Conservation (phyloP, 768 basidiomycete genomes). For the Amanita exitialis region DNA sequence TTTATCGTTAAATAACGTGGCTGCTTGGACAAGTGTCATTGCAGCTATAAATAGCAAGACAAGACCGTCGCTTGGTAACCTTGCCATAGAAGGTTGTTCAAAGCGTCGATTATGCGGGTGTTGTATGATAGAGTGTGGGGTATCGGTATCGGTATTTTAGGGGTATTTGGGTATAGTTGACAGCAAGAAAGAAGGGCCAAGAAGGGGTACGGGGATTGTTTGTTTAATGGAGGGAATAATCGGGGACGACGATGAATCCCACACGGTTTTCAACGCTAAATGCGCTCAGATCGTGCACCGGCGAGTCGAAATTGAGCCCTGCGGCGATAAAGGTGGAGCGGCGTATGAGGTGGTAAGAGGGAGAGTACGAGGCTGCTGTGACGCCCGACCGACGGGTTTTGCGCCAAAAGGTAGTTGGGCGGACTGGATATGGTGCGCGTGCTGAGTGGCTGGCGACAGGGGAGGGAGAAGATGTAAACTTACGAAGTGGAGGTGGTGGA, state of each 20-base stretch:
- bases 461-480: conserved; percentile 17
- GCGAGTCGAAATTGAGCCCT: conserved; percentile 57
- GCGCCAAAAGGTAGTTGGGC: conserved; percentile 3
- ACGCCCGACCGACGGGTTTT: conserved; percentile 66
- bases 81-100: neutral
- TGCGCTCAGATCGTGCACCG: conserved; percentile 50
- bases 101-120: neutral
- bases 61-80: neutral
- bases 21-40: neutral
- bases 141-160: neutral
- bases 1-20: neutral
- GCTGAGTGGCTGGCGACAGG: neutral
- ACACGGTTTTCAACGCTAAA: conserved; percentile 52
- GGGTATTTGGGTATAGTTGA: neutral
- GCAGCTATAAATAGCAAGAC: neutral
- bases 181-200: too few species aligned
- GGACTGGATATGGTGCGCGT: neutral
- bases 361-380: conserved; percentile 60
- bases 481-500: conserved; percentile 58
- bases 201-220: neutral
- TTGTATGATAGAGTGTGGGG: neutral
- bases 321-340: conserved; percentile 75
- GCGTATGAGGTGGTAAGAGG: conserved; percentile 62
- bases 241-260: conserved; percentile 32
- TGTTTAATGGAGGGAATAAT: conserved; percentile 19